phyloP scores from a whole-genome alignment of 345 rosid genomes.

The Raphanus raphanistrum region DNA sequence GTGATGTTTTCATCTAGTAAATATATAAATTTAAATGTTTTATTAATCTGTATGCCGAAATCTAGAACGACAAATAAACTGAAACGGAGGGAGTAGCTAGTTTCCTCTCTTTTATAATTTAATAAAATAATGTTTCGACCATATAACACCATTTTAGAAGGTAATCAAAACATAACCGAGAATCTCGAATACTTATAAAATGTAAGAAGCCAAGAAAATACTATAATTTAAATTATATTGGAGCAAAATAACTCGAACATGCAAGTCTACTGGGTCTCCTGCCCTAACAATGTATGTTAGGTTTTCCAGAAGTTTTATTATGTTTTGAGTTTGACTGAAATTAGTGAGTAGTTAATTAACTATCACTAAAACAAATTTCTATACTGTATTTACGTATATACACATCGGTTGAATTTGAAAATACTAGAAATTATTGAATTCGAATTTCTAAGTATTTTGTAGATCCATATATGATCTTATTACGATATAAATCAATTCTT shows the following conservation, averaged over 20 bases:
- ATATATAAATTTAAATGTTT: too few relatives aligned
- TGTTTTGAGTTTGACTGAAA: background rate
- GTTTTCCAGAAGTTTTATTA: background rate
- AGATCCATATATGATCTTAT: background rate
- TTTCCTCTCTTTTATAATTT: slow-evolving; percentile 1
- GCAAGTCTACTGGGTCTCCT: background rate
- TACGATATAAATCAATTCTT: background rate
- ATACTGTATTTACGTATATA: background rate
- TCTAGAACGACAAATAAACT: too few relatives aligned
- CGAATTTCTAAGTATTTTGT: background rate
- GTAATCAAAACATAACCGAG: background rate
- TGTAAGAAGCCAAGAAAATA: background rate
- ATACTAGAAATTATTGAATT: background rate
- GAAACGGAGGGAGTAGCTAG: too few relatives aligned
- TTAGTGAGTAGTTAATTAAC: background rate
- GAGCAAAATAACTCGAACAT: background rate
- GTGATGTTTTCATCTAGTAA: too few relatives aligned
- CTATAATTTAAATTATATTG: background rate
- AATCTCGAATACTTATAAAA: background rate
- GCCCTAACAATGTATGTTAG: background rate
- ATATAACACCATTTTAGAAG: background rate
- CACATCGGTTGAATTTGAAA: background rate
- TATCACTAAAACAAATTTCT: background rate
- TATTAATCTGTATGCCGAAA: too few relatives aligned
- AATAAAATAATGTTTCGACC: background rate